These are phyloP conservation scores for Pythium grandisporangium DNA, from an alignment of 352 stramenopile genomes.

Conservation along the genomic window DNA sequence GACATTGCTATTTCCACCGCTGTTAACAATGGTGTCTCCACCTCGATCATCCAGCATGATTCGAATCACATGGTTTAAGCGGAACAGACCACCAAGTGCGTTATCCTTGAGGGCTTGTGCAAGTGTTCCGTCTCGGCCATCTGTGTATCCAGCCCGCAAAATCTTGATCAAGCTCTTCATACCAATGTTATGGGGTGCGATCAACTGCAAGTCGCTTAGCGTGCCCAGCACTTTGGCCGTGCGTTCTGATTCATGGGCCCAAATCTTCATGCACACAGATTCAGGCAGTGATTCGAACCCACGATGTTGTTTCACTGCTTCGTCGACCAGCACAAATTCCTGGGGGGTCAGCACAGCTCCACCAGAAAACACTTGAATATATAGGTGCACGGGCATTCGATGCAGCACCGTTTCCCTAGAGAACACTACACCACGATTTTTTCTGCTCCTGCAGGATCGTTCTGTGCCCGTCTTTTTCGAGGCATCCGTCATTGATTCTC, in stretches of 20 bases:
- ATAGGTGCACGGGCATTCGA: conserved; percentile 67
- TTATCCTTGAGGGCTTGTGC: conserved; percentile 67
- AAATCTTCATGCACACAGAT: conserved; percentile 46
- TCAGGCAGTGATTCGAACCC: conserved; percentile 35
- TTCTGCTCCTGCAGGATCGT: too few relatives aligned
- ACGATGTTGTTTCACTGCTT: conserved; percentile 34
- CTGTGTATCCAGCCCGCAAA: conserved; percentile 52
- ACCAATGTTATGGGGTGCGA: conserved; percentile 74
- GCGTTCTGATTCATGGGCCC: conserved; percentile 58
- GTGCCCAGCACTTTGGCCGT: conserved; percentile 66
- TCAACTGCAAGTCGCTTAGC: conserved; percentile 52
- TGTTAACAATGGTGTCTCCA: too few relatives aligned
- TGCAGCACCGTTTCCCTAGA: conserved; percentile 67
- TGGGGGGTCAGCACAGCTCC: conserved; percentile 37
- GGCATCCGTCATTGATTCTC: conserved; percentile 1
- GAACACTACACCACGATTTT: conserved; percentile 43
- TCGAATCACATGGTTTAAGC: conserved; percentile 29
- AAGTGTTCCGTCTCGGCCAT: conserved; percentile 53
- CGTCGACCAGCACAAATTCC: conserved; percentile 45
- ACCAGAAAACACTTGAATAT: conserved; percentile 74
- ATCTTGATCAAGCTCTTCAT: conserved; percentile 75
- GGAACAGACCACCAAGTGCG: conserved; percentile 57
- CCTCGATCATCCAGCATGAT: conserved; percentile 45
- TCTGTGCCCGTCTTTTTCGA: background rate
- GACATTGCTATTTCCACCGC: too few relatives aligned